phyloP scores from a whole-genome alignment of 2,329 filamentous ascomycete genomes.

The Aspergillus fructus region DNA sequence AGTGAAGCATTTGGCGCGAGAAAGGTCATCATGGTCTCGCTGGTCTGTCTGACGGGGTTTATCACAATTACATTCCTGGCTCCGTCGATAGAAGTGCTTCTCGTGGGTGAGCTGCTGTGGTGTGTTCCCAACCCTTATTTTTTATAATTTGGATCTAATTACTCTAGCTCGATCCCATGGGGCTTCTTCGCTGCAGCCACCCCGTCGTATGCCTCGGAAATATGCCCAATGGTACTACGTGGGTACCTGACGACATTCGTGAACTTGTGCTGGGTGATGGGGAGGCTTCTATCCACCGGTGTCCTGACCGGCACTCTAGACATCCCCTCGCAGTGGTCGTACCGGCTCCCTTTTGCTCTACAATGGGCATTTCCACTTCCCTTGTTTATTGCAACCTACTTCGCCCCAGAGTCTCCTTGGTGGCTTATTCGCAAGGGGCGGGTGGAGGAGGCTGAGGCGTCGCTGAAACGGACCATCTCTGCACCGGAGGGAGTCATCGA shows the following conservation, averaged over 20 bases:
- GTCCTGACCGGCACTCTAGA: constrained; percentile 44
- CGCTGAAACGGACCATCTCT: neutral
- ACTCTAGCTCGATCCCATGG: neutral
- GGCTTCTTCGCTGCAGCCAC: constrained; percentile 34
- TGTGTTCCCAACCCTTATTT: neutral
- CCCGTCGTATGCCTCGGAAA: constrained; percentile 42
- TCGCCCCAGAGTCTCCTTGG: constrained; percentile 50
- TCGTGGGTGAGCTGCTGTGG: constrained; percentile 39
- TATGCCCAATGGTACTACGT: constrained; percentile 38
- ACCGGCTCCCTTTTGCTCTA: constrained; percentile 49
- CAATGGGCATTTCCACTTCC: constrained; percentile 53
- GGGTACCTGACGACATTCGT: constrained; percentile 42
- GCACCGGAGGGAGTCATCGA: neutral
- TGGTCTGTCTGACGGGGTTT: constrained; percentile 42
- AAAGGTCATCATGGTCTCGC: constrained; percentile 33
- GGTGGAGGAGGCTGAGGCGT: neutral
- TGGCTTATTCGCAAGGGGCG: constrained; percentile 43
- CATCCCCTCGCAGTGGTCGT: constrained; percentile 47
- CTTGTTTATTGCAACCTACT: constrained; percentile 41
- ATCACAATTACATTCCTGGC: constrained; percentile 51
- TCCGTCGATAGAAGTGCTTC: constrained; percentile 40
- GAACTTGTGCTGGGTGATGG: constrained; percentile 43
- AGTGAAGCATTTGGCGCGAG: constrained; percentile 31
- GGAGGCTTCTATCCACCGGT: constrained; percentile 48
- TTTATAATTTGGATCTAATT: neutral